Evolutionary conservation across 108 stramenopile species (phyloP).

Genomic region (Cyclotella kingstonii): DNA sequence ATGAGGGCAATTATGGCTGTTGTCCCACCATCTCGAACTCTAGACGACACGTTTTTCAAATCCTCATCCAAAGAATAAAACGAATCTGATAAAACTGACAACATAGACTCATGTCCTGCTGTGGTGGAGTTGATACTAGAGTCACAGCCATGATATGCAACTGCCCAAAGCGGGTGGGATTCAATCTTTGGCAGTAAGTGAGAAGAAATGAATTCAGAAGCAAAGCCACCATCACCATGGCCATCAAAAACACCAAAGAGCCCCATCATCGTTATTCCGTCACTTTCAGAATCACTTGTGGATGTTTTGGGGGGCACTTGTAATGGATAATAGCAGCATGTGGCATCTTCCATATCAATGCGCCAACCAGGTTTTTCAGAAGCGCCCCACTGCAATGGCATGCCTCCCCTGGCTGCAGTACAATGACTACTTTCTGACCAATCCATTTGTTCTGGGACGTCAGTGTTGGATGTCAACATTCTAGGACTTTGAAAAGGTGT

Average conservation of each 20-base stretch:
- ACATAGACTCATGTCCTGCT: conserved; percentile 3
- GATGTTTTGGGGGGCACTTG: neutral
- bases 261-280: conserved; percentile 11
- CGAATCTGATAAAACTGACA: conserved; percentile 31
- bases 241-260: conserved; percentile 93
- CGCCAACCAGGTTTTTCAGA: conserved; percentile 85
- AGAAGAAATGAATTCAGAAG: conserved; percentile 56
- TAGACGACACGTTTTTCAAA: conserved; percentile 29
- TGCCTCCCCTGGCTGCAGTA: neutral
- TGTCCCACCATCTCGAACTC: conserved; percentile 55
- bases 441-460: no score
- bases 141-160: conserved; percentile 20
- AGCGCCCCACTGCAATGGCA: conserved; percentile 54
- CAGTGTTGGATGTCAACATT: neutral
- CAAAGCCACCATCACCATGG: conserved; percentile 75
- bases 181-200: conserved; percentile 23
- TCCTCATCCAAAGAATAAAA: conserved; percentile 56
- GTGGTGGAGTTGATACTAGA: neutral
- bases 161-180: conserved; percentile 20
- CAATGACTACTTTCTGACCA: neutral
- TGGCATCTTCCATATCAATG: conserved; percentile 89
- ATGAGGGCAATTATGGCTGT: conserved; percentile 82
- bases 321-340: conserved; percentile 25
- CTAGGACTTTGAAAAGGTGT: conserved; percentile 28
- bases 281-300: neutral